Percentiles rank a stretch among this genome's conserved stretches.
These are phyloP conservation scores for Chaetoscypha palmicola DNA, from an alignment of 2,329 filamentous ascomycete genomes.

Conservation along the genomic window DNA sequence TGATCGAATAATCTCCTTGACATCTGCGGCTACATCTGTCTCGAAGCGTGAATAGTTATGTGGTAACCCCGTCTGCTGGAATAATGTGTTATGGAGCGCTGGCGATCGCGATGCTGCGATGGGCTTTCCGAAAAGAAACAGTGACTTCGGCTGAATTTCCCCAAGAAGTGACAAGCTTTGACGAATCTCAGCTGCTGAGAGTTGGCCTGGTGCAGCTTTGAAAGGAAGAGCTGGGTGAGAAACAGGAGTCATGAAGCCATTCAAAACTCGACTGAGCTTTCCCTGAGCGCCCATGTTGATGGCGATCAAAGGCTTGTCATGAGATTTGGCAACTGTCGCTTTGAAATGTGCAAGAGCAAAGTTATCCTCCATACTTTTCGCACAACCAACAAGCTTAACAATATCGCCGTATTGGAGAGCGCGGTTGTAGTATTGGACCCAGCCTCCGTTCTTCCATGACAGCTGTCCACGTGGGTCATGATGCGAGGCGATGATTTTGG, in stretches of 20 bases:
- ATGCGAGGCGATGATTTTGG: constrained; percentile 88
- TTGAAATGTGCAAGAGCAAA: constrained; percentile 79
- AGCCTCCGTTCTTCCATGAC: constrained; percentile 88
- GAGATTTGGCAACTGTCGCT: constrained; percentile 61
- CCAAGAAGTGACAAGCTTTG: constrained; percentile 71
- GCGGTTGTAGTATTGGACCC: constrained; percentile 84
- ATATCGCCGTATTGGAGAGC: constrained; percentile 86
- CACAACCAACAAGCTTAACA: constrained; percentile 87
- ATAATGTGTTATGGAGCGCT: constrained; percentile 81
- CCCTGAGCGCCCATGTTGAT: constrained; percentile 91
- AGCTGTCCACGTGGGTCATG: constrained; percentile 76
- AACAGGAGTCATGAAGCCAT: constrained; percentile 90
- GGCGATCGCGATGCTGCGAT: constrained; percentile 79
- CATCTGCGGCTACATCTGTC: constrained; percentile 56
- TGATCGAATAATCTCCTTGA: constrained; percentile 59
- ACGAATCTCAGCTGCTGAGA: constrained; percentile 84
- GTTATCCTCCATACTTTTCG: constrained; percentile 73
- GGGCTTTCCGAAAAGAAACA: constrained; percentile 83
- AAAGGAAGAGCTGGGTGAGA: constrained; percentile 84
- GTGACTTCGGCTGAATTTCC: constrained; percentile 66
- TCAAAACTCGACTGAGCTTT: constrained; percentile 84
- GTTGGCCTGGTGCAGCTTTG: constrained; percentile 87
- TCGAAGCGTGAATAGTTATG: constrained; percentile 75
- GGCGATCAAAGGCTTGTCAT: constrained; percentile 79
- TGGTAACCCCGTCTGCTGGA: constrained; percentile 68